Base-by-base conservation (phyloP, 1,284 basidiomycete species). In the Phellopilus nigrolimitatus region DNA sequence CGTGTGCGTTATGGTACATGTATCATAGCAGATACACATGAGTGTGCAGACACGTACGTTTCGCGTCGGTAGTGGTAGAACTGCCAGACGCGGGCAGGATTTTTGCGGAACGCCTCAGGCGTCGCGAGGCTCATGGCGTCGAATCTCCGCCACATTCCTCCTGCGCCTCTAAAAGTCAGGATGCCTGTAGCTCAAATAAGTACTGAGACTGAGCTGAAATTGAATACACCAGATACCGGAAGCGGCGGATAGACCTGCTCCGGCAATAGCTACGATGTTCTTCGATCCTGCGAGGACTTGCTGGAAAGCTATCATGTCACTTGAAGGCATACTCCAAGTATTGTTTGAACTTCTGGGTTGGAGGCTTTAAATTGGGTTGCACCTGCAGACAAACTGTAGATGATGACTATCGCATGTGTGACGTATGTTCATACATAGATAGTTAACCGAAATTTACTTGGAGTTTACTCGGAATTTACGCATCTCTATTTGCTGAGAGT, bases 21-120 rank as follows among this genome's bases (percentile, higher is more conserved):
- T n/a, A n/a, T n/a, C n/a, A n/a, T n/a, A n/a, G n/a, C n/a, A 34
- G 30, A 6, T 42, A 24, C 25, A 28, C 38, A 22, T 28, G 25
- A 43, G 39, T 21, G 13, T 12, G 13, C 31, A n/a, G 15, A 22
- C 12, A 64, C 69, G 51, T 57, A 82, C 80, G 65, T 68, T 55
- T 75, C 70, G 47, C 80, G 67, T 31, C 80, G 68, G 55, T 77
- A 76, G 60, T 84, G 80, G 58, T 80, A 83, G 64, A 84, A 83
- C 57, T 80, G 78, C 82, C 81, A 85, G 2, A 80, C 77, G 2
- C 71, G 65, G 19, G 71, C 73, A 1, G 79, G 80, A 59, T 80
- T 72, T 27, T 68, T 64, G 4, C 57, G 53, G 63, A 84, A 85
- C 0, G 76, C 81, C 57, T 73, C 68, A 2, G 77, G 78, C 17